Base-by-base conservation (phyloP, 2,329 filamentous ascomycete species). In the Calonectria montana region DNA sequence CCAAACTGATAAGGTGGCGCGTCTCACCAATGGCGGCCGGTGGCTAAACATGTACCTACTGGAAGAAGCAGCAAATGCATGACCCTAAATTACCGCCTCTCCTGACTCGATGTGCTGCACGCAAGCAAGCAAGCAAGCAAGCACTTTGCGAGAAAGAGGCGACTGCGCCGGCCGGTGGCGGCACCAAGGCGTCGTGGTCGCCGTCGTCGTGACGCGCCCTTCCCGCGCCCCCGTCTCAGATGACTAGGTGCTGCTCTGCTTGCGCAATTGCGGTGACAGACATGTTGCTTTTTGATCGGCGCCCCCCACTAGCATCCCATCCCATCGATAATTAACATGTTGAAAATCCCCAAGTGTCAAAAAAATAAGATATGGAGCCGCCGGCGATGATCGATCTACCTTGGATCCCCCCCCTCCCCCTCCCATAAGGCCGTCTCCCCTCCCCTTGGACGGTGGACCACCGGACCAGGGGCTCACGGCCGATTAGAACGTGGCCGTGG, bases 1-100 rank as follows among this genome's bases (percentile, higher is more conserved):
- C 48, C 47, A 23, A 57, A 55, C 66, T 72, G 70, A 72, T 72
- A 72, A 72, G 70, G 25, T n/a, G 70, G 25, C 41, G 37, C n/a
- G 31, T 55, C 25, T 55, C 45, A 45, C 69, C 69, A 69, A 65
- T 59, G 65, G 39, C 35, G n/a, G 41, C 23, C 39, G n/a, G 55
- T 47, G 53, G 23, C 47, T 53, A n/a, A 29, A 59, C 9, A 25
- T 47, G 27, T 37, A 21, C 41, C 15, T 57, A 43, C 41, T 43
- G 31, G 53, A 59, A 59, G n/a, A 35, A 59, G 53, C 53, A 39
- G 50, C 50, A 37, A 57, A 12, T 6, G n/a, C 21, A 37, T 21
- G 53, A 31, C 53, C 53, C 53, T 59, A 59, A 59, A 59, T 39
- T 59, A 25, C 53, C 53, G 53, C 39, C 53, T 59, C 53, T 59